Percentiles rank a stretch among this genome's conserved stretches.
These are phyloP conservation scores for Phaeotremella fagi DNA, from an alignment of 768 basidiomycete genomes.

Conservation along the genomic window DNA sequence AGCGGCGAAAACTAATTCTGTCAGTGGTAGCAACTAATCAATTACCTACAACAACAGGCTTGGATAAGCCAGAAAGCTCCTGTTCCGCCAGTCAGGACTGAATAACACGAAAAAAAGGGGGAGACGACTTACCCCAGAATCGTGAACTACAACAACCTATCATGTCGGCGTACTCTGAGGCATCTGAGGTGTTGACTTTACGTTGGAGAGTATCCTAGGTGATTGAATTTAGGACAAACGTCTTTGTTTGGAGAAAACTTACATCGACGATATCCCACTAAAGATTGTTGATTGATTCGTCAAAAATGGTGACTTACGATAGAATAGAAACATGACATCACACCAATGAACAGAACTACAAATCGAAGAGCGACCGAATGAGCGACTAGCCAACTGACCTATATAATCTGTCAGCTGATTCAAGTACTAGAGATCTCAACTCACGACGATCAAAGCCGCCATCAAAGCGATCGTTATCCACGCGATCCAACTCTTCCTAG, in stretches of 20 bases:
- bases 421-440: not conserved
- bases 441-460: conserved; percentile 38
- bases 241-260: conserved; percentile 3
- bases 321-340: conserved; percentile 48
- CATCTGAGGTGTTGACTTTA: conserved; percentile 49
- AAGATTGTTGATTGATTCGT: not conserved
- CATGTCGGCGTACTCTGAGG: conserved; percentile 45
- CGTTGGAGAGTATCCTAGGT: conserved; percentile 41
- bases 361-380: conserved; percentile 45
- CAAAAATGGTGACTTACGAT: conserved; percentile 36
- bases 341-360: conserved; percentile 47
- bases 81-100: not conserved
- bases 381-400: conserved; percentile 40
- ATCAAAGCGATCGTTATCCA: conserved; percentile 43
- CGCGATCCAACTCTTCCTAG: conserved; percentile 40
- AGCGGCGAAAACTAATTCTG: conserved; percentile 41
- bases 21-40: conserved; percentile 1
- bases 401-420: not conserved
- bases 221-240: not conserved
- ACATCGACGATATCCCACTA: conserved; percentile 49
- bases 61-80: conserved; percentile 47
- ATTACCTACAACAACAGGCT: conserved; percentile 27
- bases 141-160: conserved; percentile 46
- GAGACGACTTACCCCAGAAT: conserved; percentile 43
- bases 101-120: too few relatives aligned